phyloP scores from a whole-genome alignment of 352 stramenopile species.

The Pelagophyceae sp. region DNA sequence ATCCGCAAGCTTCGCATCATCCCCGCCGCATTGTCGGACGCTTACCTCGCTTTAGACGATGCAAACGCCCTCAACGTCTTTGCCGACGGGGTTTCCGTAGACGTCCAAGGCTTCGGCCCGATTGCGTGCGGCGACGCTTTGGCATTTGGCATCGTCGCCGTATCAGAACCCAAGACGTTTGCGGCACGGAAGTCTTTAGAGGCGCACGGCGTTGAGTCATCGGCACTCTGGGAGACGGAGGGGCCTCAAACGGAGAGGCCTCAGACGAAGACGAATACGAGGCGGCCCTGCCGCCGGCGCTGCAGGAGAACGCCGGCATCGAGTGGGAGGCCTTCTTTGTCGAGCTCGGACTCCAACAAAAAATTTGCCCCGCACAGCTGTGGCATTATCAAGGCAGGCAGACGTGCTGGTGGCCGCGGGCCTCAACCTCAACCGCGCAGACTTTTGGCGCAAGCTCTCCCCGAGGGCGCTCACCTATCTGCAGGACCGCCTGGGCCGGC shows the following conservation, averaged over 20 bases:
- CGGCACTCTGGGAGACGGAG: too few relatives aligned
- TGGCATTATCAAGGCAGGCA: too few relatives aligned
- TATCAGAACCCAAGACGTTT: too few relatives aligned
- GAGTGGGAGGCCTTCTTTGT: constrained; percentile 5
- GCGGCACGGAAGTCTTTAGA: too few relatives aligned
- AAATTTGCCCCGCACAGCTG: too few relatives aligned
- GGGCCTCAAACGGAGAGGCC: too few relatives aligned
- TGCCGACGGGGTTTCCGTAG: not conserved
- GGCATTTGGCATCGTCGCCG: too few relatives aligned
- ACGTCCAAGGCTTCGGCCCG: not conserved
- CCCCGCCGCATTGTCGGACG: too few relatives aligned
- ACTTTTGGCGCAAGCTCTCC: not conserved
- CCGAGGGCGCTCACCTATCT: not conserved
- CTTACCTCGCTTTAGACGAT: too few relatives aligned
- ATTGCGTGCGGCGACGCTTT: too few relatives aligned
- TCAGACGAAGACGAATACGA: too few relatives aligned
- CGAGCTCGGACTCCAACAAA: not conserved
- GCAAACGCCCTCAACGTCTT: not conserved
- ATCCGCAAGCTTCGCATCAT: not conserved
- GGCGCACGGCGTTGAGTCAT: too few relatives aligned
- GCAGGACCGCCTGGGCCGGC: not conserved
- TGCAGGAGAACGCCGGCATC: not conserved
- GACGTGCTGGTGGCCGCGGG: not conserved
- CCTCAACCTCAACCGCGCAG: not conserved
- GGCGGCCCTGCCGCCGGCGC: not conserved